Conservation (phyloP, 257 asterid species). For the Prunella vulgaris region DNA sequence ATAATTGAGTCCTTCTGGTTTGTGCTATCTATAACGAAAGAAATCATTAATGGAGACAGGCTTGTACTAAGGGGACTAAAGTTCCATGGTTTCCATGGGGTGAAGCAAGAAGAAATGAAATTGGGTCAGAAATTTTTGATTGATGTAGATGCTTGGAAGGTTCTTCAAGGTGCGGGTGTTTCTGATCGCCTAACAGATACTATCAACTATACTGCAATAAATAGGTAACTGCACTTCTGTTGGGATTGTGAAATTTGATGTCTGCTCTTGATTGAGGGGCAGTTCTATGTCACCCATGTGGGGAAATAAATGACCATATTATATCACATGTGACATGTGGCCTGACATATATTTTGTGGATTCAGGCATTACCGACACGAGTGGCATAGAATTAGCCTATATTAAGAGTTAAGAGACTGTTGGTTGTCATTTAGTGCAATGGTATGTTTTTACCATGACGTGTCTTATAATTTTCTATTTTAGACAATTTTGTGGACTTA, state of each 20-base stretch:
- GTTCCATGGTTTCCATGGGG: conserved; percentile 96
- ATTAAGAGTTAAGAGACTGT: neutral
- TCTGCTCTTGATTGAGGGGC: no score
- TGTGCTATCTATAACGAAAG: conserved; percentile 27
- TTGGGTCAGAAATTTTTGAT: conserved; percentile 85
- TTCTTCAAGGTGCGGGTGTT: conserved; percentile 66
- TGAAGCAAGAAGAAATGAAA: conserved; percentile 70
- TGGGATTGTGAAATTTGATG: no score
- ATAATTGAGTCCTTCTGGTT: neutral
- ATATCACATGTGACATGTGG: no score
- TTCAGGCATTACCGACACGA: no score
- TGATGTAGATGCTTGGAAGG: conserved; percentile 93
- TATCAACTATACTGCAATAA: conserved; percentile 74
- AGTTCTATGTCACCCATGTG: no score
- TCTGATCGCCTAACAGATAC: conserved; percentile 73
- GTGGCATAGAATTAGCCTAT: neutral
- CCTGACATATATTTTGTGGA: no score
- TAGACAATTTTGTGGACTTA: neutral
- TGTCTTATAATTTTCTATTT: neutral
- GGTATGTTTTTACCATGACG: neutral
- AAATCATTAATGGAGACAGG: conserved; percentile 58
- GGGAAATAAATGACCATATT: no score
- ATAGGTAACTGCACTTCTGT: conserved; percentile 37
- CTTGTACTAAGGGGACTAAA: conserved; percentile 78
- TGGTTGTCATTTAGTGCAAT: neutral